Base-by-base conservation (phyloP, 129 eudicot species). In the Chrysanthemum makinoi region DNA sequence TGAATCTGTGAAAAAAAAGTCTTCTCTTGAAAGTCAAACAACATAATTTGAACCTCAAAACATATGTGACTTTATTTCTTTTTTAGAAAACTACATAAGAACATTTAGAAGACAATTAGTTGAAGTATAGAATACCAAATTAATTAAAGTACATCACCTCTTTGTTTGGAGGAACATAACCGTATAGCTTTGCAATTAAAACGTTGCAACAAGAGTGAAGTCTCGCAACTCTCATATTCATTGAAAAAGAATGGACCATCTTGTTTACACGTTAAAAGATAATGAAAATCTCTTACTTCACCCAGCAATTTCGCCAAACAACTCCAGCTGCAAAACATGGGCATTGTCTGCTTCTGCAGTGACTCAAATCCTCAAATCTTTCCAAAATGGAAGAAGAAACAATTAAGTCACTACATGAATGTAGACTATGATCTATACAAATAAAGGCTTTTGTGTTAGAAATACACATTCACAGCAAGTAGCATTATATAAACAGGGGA, bases 271-370 rank as follows among this genome's bases (percentile, higher is more conserved):
- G 46, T 43, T 10, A 60, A 68, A 0, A 9, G 10, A 46, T 3
- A 73, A 35, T 51, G 76, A 75, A 72, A 43, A 11, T 60, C 52
- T 20, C 65, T 75, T 87, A 95, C 99, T 97, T 90, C 66, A 95
- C 95, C 99, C 99, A 95, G 81, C 97, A 95, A 78, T 90, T 95
- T 16, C 96, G 78, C 82, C 99, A 95, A 58, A 95, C 99, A 86
- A 90, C 99, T 6, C 88, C 83, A 82, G 99, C 96, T 46, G 97
- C 99, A 88, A 86, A 95, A 81, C 99, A 90, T 43, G 99, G 99
- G 76, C 99, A 95, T 70, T 95, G 97, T 22, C 96, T 81, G 81
- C 96, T 95, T 82, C 88, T 86, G 85, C 99, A 95, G 80, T 90
- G 99, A 82, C 97, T 90, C 80, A 90, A 10, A 64, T 17, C n/a